phyloP scores from a whole-genome alignment of 1,139 yeast genomes.

The Saccharomyces pastorianus region DNA sequence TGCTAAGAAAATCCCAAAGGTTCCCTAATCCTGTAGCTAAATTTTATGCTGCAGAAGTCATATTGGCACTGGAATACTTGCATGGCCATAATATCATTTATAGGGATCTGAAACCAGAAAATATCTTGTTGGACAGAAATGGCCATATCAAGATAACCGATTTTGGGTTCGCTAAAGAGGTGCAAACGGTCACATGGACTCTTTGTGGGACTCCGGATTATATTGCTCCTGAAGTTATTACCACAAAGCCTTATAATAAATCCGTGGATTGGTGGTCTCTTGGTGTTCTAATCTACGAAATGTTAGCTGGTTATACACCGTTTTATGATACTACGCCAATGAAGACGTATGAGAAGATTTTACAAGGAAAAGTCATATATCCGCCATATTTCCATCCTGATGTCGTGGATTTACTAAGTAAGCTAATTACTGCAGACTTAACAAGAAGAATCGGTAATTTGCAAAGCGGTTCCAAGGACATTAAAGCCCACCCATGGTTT shows the following conservation, averaged over 20 bases:
- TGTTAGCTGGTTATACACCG: slow-evolving; percentile 97
- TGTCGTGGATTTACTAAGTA: slow-evolving; percentile 71
- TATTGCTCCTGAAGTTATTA: slow-evolving; percentile 96
- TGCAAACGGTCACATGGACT: slow-evolving; percentile 89
- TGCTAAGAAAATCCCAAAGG: slow-evolving; percentile 82
- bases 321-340: slow-evolving; percentile 94
- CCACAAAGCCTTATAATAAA: slow-evolving; percentile 93
- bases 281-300: slow-evolving; percentile 88
- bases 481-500: slow-evolving; percentile 90
- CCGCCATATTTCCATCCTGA: slow-evolving; percentile 89
- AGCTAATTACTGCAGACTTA: slow-evolving; percentile 80
- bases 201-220: slow-evolving; percentile 97
- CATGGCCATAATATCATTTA: slow-evolving; percentile 89
- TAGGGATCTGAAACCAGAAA: slow-evolving; percentile 94
- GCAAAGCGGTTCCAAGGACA: slow-evolving; percentile 84
- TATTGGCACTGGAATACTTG: slow-evolving; percentile 82
- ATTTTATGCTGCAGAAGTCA: slow-evolving; percentile 94
- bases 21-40: slow-evolving; percentile 97
- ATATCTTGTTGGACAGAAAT: slow-evolving; percentile 79
- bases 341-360: slow-evolving; percentile 92
- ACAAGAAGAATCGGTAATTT: slow-evolving; percentile 87
- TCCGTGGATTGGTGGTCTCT: slow-evolving; percentile 99
- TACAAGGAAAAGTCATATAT: slow-evolving; percentile 78
- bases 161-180: slow-evolving; percentile 96
- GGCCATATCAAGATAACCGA: slow-evolving; percentile 95